These are phyloP conservation scores for Blastomyces emzantsi DNA, from an alignment of 2,329 filamentous ascomycete species.

Conservation along the genomic window DNA sequence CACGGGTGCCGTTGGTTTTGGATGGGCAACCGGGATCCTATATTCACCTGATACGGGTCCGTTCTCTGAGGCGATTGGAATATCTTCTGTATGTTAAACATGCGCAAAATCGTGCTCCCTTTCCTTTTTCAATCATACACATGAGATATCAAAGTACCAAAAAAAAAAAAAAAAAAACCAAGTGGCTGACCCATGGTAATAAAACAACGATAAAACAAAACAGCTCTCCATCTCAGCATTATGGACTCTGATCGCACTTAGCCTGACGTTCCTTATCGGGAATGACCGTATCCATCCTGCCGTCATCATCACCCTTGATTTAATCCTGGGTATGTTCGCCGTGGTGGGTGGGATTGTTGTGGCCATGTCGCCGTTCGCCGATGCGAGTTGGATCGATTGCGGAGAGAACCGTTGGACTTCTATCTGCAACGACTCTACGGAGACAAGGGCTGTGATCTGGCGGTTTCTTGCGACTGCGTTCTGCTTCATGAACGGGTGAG, in stretches of 20 bases:
- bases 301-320: slow-evolving; percentile 18
- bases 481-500: slow-evolving; percentile 8
- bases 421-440: slow-evolving; percentile 1
- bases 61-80: background rate
- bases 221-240: slow-evolving; percentile 4
- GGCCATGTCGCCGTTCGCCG: slow-evolving; percentile 3
- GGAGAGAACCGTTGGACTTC: background rate
- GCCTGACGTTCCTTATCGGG: background rate
- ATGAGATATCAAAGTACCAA: background rate
- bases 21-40: slow-evolving; percentile 7
- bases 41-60: slow-evolving; percentile 7
- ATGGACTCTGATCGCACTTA: slow-evolving; percentile 4
- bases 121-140: background rate
- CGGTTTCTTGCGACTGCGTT: slow-evolving; percentile 7
- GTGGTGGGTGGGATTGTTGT: slow-evolving; percentile 12
- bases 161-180: slow-evolving; percentile 1
- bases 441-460: slow-evolving; percentile 6
- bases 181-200: too few relatives aligned
- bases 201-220: background rate
- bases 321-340: slow-evolving; percentile 18
- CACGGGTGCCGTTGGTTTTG: slow-evolving; percentile 8
- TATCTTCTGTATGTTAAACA: background rate
- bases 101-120: background rate
- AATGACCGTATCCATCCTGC: slow-evolving; percentile 3
- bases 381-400: slow-evolving; percentile 7